A percentile compares a stretch with the other conserved stretches of the same genome.
Conservation (phyloP, 768 basidiomycete species). For the Lentinus brumalis region DNA sequence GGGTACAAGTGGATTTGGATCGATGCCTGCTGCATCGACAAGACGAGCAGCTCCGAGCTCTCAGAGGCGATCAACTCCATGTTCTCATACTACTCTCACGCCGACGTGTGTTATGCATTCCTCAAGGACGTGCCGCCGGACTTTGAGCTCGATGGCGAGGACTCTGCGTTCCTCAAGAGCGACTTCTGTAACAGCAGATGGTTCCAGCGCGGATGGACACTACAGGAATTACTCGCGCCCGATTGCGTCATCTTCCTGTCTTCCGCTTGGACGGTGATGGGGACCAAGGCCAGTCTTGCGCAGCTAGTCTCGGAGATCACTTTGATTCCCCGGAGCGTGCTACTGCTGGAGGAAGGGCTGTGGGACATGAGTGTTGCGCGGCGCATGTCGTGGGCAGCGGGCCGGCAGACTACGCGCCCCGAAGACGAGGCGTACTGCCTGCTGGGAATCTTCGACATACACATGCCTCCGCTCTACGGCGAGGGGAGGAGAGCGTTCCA, state of each 20-base stretch:
- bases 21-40: conserved; percentile 15
- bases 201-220: conserved; percentile 2
- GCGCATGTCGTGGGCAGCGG: conserved; percentile 12
- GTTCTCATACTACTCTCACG: conserved; percentile 4
- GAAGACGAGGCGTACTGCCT: conserved; percentile 16
- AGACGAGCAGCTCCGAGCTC: conserved; percentile 10
- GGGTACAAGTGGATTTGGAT: conserved; percentile 7
- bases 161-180: not conserved
- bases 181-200: too few relatives aligned
- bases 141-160: not conserved
- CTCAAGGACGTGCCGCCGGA: not conserved
- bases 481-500: conserved; percentile 6
- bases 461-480: conserved; percentile 10
- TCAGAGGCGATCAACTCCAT: conserved; percentile 10
- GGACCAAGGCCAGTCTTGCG: not conserved
- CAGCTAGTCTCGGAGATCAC: not conserved
- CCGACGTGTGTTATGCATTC: not conserved
- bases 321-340: not conserved
- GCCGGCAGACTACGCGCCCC: conserved; percentile 2
- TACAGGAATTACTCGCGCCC: conserved; percentile 2
- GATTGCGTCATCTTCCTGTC: not conserved
- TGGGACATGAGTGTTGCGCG: not conserved
- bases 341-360: not conserved
- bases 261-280: not conserved
- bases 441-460: conserved; percentile 7